Percentiles rank a stretch among this genome's conserved stretches.
These are phyloP conservation scores for Holtermanniella nyarrowii DNA, from an alignment of 768 basidiomycete species.

Conservation along the genomic window DNA sequence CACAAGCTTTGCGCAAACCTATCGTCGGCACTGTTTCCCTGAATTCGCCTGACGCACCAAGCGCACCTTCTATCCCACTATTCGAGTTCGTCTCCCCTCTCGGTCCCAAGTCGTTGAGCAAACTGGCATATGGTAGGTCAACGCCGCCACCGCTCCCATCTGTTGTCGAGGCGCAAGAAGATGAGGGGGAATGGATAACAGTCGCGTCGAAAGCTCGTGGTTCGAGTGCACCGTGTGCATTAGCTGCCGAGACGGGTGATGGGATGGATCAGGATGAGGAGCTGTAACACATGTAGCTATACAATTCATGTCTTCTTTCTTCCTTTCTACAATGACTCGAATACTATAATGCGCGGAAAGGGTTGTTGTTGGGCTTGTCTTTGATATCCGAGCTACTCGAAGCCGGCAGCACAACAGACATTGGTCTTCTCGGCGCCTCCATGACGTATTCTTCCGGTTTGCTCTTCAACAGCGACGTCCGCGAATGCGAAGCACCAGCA, in stretches of 20 bases:
- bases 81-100: conserved; percentile 37
- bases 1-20: neutral
- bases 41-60: too few relatives aligned
- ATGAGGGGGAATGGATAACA: neutral
- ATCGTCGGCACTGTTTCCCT: neutral
- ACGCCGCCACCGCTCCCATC: neutral
- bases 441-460: neutral
- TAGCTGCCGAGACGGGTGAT: neutral
- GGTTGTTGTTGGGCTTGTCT: neutral
- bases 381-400: neutral
- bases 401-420: neutral
- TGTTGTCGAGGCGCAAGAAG: neutral
- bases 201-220: neutral
- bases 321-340: neutral
- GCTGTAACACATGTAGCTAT: neutral
- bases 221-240: neutral
- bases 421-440: neutral
- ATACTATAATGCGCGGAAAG: neutral
- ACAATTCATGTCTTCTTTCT: neutral
- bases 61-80: conserved; percentile 12
- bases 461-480: neutral
- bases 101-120: conserved; percentile 20
- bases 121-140: conserved; percentile 4
- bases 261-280: neutral
- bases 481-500: neutral